Evolutionary conservation across 805 yeast species (phyloP).

Genomic region (Wickerhamiella sergipiensis): DNA sequence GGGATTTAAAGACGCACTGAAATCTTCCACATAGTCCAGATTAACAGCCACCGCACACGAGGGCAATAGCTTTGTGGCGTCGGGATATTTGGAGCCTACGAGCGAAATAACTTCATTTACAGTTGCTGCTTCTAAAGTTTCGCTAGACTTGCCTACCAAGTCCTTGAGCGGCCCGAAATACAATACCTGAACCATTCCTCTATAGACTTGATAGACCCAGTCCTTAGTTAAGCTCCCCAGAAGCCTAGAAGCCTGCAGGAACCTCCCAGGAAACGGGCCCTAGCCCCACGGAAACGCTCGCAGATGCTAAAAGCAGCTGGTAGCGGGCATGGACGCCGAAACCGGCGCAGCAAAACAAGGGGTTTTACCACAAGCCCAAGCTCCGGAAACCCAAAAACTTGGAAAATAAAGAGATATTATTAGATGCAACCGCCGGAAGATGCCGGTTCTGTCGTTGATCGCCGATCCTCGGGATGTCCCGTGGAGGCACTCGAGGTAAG

Average conservation of each 20-base stretch:
- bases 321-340: too few species aligned
- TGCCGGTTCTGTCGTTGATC: background rate
- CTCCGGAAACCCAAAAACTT: background rate
- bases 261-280: too few species aligned
- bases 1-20: conserved; percentile 1
- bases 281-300: too few species aligned
- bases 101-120: background rate
- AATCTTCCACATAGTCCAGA: conserved; percentile 14
- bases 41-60: conserved; percentile 18
- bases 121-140: background rate
- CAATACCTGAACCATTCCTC: conserved; percentile 5
- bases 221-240: too few species aligned
- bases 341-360: too few species aligned
- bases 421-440: background rate
- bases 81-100: conserved; percentile 6
- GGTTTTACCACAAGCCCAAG: too few species aligned
- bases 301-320: too few species aligned
- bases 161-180: conserved; percentile 20
- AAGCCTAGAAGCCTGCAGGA: background rate
- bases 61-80: conserved; percentile 8
- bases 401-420: background rate
- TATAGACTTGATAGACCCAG: too few species aligned
- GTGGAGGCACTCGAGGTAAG: background rate
- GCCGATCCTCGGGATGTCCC: background rate
- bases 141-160: conserved; percentile 5